These are phyloP conservation scores for Floccularia luteovirens DNA, from an alignment of 768 basidiomycete genomes.

Conservation along the genomic window DNA sequence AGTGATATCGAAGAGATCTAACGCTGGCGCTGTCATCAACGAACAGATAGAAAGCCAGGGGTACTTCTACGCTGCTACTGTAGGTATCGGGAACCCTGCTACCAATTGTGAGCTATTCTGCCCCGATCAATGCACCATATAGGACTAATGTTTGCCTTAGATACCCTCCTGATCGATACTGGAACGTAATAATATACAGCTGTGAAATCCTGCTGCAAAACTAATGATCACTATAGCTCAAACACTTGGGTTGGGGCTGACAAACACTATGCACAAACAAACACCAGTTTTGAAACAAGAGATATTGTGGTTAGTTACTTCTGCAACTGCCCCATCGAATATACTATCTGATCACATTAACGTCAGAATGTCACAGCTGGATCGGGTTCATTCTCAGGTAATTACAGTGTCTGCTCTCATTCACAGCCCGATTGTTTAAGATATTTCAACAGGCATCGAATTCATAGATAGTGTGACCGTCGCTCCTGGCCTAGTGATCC, in stretches of 20 bases:
- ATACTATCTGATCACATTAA: conserved; percentile 1
- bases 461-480: conserved; percentile 50
- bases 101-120: background rate
- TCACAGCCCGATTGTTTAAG: background rate
- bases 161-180: conserved; percentile 51
- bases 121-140: background rate
- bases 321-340: background rate
- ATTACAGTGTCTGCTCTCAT: background rate
- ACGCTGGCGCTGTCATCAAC: background rate
- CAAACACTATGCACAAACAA: conserved; percentile 35
- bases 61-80: background rate
- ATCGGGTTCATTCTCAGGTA: conserved; percentile 54
- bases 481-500: conserved; percentile 38
- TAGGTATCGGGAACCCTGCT: background rate
- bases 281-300: conserved; percentile 37
- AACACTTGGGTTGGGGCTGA: conserved; percentile 66
- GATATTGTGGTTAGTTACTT: conserved; percentile 35
- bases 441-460: conserved; percentile 35
- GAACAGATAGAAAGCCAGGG: background rate
- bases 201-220: conserved; percentile 5
- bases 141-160: conserved; percentile 20
- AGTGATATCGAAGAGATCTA: background rate
- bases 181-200: conserved; percentile 28
- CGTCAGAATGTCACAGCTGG: conserved; percentile 48
- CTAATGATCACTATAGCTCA: conserved; percentile 33